A percentile compares a stretch with the other conserved stretches of the same genome.
These are phyloP conservation scores for Apiotrichum sp. DNA, from an alignment of 1,284 basidiomycete genomes.

Conservation along the genomic window DNA sequence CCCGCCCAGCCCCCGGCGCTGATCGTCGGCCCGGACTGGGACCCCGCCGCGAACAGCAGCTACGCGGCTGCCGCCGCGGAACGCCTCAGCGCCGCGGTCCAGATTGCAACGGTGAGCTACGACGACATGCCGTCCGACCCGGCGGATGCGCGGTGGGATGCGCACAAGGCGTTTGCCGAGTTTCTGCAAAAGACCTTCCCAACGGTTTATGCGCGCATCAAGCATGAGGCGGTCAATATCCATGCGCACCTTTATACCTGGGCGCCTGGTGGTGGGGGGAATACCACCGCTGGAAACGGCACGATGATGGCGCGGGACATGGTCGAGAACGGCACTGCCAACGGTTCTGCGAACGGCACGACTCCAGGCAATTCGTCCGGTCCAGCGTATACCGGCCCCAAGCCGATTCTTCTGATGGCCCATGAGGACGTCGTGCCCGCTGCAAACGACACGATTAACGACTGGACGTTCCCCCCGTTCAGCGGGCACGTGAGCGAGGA, in stretches of 20 bases:
- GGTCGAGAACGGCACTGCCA: slow-evolving; percentile 39
- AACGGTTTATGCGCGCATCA: slow-evolving; percentile 32
- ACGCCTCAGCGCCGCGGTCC: slow-evolving; percentile 40
- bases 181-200: slow-evolving; percentile 47
- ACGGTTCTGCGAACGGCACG: too few species aligned
- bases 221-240: slow-evolving; percentile 47
- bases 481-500: slow-evolving; percentile 45
- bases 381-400: slow-evolving; percentile 13
- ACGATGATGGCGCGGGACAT: not conserved
- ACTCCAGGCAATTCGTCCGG: too few species aligned
- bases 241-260: slow-evolving; percentile 49
- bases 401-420: not conserved
- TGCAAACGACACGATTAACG: slow-evolving; percentile 43
- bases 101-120: slow-evolving; percentile 46
- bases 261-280: slow-evolving; percentile 18
- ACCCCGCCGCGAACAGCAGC: slow-evolving; percentile 27
- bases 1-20: slow-evolving; percentile 33
- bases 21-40: slow-evolving; percentile 34
- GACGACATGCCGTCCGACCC: slow-evolving; percentile 42
- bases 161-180: slow-evolving; percentile 40
- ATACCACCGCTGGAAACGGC: too few species aligned
- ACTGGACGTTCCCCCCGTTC: slow-evolving; percentile 52
- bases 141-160: slow-evolving; percentile 41
- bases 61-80: slow-evolving; percentile 36
- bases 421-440: slow-evolving; percentile 48